Evolutionary conservation across 163 green algal species (phyloP).

Genomic region (Prototheca wickerhamii): DNA sequence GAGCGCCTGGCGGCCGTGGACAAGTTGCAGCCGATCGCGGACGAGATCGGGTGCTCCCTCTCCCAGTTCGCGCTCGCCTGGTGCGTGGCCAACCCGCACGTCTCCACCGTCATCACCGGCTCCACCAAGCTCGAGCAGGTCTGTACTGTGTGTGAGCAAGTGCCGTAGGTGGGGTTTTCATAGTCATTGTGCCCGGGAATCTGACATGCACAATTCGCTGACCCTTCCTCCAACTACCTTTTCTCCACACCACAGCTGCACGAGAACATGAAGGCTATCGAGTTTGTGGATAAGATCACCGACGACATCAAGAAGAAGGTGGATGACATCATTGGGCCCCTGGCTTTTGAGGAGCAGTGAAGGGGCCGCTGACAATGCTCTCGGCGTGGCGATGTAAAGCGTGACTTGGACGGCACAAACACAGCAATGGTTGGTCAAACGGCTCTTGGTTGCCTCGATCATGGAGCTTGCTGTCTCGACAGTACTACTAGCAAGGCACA

Average conservation of each 20-base stretch:
- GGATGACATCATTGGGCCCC: slow-evolving; percentile 18
- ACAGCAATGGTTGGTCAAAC: no score
- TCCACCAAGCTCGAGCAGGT: slow-evolving; percentile 57
- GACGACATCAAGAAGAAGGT: slow-evolving; percentile 48
- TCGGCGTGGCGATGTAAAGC: no score
- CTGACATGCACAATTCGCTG: no score
- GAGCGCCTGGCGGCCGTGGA: slow-evolving; percentile 54
- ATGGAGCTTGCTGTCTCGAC: no score
- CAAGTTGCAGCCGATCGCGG: slow-evolving; percentile 53
- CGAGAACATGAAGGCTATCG: slow-evolving; percentile 54
- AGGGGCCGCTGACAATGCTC: no score
- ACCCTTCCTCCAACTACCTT: no score
- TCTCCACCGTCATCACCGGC: slow-evolving; percentile 72
- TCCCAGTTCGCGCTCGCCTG: slow-evolving; percentile 75
- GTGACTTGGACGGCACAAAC: no score
- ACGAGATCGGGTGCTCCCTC: slow-evolving; percentile 50
- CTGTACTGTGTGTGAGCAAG: background rate
- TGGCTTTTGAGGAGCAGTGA: no score
- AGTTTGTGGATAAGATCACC: slow-evolving; percentile 52
- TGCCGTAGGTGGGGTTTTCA: no score
- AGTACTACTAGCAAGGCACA: no score
- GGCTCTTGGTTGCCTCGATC: no score
- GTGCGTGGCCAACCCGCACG: slow-evolving; percentile 58
- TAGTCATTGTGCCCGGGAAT: no score
- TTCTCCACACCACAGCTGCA: slow-evolving; percentile 32